Base-by-base conservation (phyloP, 2,329 filamentous ascomycete genomes). In the Neurospora sp. region DNA sequence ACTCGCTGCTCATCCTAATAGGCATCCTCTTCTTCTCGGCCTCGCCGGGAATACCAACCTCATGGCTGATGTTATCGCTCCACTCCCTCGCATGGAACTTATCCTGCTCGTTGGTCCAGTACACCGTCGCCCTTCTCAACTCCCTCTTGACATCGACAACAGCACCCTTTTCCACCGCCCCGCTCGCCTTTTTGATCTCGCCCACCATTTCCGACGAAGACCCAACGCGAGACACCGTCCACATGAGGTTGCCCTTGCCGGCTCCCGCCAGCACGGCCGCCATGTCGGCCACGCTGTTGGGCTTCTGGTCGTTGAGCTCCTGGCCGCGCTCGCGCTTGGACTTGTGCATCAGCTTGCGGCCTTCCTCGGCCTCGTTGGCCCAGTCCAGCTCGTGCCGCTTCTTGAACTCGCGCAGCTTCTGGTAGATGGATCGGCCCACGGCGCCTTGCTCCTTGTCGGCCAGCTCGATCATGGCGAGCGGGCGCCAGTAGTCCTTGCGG, bases 401-500 rank as follows among this genome's bases (percentile, higher is more conserved):
- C 75, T 87, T 85, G 78, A 89, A 85, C 81, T 91, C 89, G 74
- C 88, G 87, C 74, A 91, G 82, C 77, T 86, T 88, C 75, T 88
- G 86, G 79, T 83, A 90, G 66, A 87, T 86, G 68, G 83, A 86
- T 38, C 85, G 85, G 33, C 89, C 89, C 15, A 89, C 81, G 36
- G 80, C 77, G 71, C 84, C 85, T 46, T 82, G 79, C 62, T 84
- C 85, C 66, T 79, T 71, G 52, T 13, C 52, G 62, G 84, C 84
- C 77, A 91, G 88, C 76, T 84, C 80, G 72, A 91, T 86, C 72
- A 84, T 79, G 68, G 87, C 88, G 75, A 91, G 80, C 7, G 87
- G 86, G 40, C 81, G 80, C 89, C 90, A 91, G 79, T 88, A 87
- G 80, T 91, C 89, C 78, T 88, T 90, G 71, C 89, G 87, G 46